Evolutionary conservation across 192 early-diverging fungal genomes (phyloP).

Genomic region (Phycomyces blakesleeanus): DNA sequence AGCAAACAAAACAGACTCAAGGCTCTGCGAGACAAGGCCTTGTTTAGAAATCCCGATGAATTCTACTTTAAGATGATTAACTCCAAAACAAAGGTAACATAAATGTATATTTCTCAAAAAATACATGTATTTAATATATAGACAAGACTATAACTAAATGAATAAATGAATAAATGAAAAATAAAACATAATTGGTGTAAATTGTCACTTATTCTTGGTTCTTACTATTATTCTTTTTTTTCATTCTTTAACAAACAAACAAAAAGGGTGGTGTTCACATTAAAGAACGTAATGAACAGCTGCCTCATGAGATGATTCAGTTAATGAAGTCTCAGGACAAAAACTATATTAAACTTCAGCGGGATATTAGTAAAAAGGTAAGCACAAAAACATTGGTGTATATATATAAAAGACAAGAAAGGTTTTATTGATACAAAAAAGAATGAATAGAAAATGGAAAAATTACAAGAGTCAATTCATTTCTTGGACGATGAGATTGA

Average conservation of each 20-base stretch:
- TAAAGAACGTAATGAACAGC: constrained; percentile 63
- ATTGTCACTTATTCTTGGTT: no score
- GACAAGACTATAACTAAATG: neutral
- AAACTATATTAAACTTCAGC: constrained; percentile 80
- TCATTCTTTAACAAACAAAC: neutral
- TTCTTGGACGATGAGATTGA: constrained; percentile 47
- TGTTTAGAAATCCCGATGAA: constrained; percentile 90
- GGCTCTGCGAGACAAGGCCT: constrained; percentile 82
- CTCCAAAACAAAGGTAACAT: constrained; percentile 65
- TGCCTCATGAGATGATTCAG: constrained; percentile 72
- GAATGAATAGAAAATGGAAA: constrained; percentile 60
- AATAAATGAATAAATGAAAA: no score
- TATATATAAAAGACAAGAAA: no score
- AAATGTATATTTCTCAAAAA: no score
- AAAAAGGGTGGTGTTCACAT: constrained; percentile 73
- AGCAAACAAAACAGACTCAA: constrained; percentile 83
- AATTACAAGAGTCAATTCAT: constrained; percentile 67
- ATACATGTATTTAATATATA: no score
- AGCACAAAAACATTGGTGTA: no score
- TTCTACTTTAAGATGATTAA: constrained; percentile 98
- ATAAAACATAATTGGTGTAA: no score
- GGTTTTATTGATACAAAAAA: constrained; percentile 14
- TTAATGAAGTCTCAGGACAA: constrained; percentile 92
- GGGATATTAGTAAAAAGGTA: constrained; percentile 71
- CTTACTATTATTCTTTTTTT: no score